Evolutionary conservation across 1,139 yeast species (phyloP).

Genomic region (Tardiomyces blankii): DNA sequence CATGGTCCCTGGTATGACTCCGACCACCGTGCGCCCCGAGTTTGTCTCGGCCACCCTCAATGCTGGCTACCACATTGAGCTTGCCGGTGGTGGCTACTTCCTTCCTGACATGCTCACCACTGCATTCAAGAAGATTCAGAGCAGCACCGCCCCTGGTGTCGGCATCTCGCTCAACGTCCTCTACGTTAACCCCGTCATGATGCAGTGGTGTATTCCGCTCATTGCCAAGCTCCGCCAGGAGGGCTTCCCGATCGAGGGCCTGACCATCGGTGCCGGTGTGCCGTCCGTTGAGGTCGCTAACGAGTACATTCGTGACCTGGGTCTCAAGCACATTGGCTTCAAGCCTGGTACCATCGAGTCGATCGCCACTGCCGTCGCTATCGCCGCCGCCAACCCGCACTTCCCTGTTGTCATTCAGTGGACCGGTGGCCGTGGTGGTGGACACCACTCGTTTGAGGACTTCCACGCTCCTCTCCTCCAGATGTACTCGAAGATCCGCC

Average conservation of each 20-base stretch:
- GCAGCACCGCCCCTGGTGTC: slow-evolving; percentile 58
- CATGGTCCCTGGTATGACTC: slow-evolving; percentile 99
- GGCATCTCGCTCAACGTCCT: slow-evolving; percentile 88
- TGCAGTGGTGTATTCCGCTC: slow-evolving; percentile 98
- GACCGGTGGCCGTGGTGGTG: slow-evolving; percentile 99
- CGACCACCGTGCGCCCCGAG: slow-evolving; percentile 90
- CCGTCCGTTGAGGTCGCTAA: slow-evolving; percentile 96
- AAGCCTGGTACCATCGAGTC: slow-evolving; percentile 98
- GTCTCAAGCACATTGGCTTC: slow-evolving; percentile 87
- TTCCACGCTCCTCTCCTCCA: slow-evolving; percentile 96
- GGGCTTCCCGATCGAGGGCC: slow-evolving; percentile 93
- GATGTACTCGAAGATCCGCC: slow-evolving; percentile 92
- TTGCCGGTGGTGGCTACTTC: slow-evolving; percentile 99
- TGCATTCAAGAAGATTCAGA: slow-evolving; percentile 61
- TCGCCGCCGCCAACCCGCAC: slow-evolving; percentile 89
- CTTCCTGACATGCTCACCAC: slow-evolving; percentile 53
- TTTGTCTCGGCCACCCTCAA: slow-evolving; percentile 88
- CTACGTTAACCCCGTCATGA: slow-evolving; percentile 93
- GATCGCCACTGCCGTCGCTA: slow-evolving; percentile 71
- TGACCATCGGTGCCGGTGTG: slow-evolving; percentile 99
- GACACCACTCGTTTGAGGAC: slow-evolving; percentile 98
- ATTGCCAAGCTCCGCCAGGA: slow-evolving; percentile 76
- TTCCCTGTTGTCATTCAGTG: slow-evolving; percentile 98
- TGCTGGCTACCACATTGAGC: slow-evolving; percentile 94
- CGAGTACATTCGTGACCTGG: slow-evolving; percentile 87